Conservation (phyloP, 2,329 filamentous ascomycete genomes). For the Parascedosporium putredinis region DNA sequence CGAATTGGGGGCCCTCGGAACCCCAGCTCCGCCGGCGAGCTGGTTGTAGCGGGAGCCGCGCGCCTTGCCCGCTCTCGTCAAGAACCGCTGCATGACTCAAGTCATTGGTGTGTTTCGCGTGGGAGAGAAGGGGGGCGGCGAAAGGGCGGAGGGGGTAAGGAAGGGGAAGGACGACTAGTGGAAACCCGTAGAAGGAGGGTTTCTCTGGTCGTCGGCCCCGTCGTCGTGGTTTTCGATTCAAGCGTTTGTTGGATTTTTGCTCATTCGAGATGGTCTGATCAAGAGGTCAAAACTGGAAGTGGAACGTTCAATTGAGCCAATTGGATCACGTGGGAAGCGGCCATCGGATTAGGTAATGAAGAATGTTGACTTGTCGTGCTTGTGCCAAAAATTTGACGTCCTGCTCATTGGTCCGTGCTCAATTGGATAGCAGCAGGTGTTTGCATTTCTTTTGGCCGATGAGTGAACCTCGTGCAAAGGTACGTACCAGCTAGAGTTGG, state of each 20-base stretch:
- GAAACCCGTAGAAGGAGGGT: too few species aligned
- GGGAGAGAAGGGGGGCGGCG: conserved; percentile 28
- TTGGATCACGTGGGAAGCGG: conserved; percentile 1
- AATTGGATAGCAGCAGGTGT: too few species aligned
- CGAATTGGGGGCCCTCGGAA: too few species aligned
- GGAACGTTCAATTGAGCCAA: background rate
- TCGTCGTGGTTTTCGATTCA: too few species aligned
- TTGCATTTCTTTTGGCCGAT: background rate
- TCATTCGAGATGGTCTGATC: conserved; percentile 7
- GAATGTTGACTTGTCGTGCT: background rate
- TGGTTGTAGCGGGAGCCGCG: conserved; percentile 54
- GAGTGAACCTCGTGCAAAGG: too few species aligned
- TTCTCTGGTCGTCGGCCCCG: too few species aligned
- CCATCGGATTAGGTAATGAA: background rate
- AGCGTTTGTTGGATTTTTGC: background rate
- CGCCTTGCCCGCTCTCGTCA: conserved; percentile 56
- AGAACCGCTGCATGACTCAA: conserved; percentile 64
- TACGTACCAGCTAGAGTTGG: too few species aligned
- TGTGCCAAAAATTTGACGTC: background rate
- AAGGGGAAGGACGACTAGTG: too few species aligned
- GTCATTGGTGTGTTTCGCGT: too few species aligned
- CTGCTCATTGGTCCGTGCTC: background rate
- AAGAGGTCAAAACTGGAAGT: background rate
- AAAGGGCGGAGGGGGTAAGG: background rate
- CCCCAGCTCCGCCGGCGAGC: conserved; percentile 41